These are phyloP conservation scores for Adansonia rubrostipa DNA, from an alignment of 441 rosid species.

Conservation along the genomic window DNA sequence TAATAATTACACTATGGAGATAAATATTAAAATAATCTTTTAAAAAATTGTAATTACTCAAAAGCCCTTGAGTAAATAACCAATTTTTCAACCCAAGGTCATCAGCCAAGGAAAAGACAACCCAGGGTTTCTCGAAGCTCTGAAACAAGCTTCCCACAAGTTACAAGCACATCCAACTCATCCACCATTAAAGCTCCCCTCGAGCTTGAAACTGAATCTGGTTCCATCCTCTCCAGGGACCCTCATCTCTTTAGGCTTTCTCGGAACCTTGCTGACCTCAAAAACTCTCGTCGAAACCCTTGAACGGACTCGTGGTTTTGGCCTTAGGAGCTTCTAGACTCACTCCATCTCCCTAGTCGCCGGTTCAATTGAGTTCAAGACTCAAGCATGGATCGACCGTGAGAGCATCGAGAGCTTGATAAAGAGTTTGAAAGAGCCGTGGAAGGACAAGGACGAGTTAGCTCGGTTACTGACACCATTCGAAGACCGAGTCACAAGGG, in stretches of 20 bases:
- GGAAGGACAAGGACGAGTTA: slow-evolving; percentile 40
- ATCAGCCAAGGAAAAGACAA: no score
- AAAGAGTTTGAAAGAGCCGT: slow-evolving; percentile 32
- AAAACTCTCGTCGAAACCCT: slow-evolving; percentile 40
- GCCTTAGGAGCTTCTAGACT: slow-evolving; percentile 43
- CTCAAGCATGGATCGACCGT: slow-evolving; percentile 76
- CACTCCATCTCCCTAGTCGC: slow-evolving; percentile 62
- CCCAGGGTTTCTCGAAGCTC: slow-evolving; percentile 58
- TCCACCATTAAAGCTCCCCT: slow-evolving; percentile 57
- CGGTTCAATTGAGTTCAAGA: slow-evolving; percentile 56
- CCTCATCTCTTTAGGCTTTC: slow-evolving; percentile 52
- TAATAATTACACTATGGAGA: no score
- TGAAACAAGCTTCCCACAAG: slow-evolving; percentile 63
- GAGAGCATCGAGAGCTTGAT: slow-evolving; percentile 52
- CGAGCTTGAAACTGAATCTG: slow-evolving; percentile 62
- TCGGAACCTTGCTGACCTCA: slow-evolving; percentile 47
- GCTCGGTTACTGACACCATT: slow-evolving; percentile 43
- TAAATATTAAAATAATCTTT: no score
- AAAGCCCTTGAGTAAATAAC: no score
- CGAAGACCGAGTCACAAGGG: slow-evolving; percentile 49
- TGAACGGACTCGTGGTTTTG: slow-evolving; percentile 36
- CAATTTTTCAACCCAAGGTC: no score
- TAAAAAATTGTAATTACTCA: no score
- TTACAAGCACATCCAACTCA: slow-evolving; percentile 48
- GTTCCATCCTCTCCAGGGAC: slow-evolving; percentile 52